phyloP scores from a whole-genome alignment of 768 basidiomycete species.

The Leccinum aurantiacum region DNA sequence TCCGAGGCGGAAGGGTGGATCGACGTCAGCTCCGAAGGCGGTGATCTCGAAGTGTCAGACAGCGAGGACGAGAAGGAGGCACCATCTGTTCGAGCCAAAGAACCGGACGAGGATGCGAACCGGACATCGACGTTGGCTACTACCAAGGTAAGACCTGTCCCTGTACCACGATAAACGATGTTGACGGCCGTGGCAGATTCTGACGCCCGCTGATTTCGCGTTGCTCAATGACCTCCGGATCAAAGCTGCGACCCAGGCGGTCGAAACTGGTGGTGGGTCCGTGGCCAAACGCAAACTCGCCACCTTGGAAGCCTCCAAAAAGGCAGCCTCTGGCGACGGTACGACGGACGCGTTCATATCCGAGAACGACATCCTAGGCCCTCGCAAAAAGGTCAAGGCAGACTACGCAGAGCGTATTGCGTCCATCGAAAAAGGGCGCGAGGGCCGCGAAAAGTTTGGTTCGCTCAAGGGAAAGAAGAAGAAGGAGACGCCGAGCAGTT shows the following conservation, averaged over 20 bases:
- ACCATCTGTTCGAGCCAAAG: conserved; percentile 5
- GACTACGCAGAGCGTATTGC: conserved; percentile 94
- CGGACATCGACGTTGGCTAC: conserved; percentile 71
- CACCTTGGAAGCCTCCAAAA: conserved; percentile 70
- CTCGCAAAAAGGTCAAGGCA: conserved; percentile 89
- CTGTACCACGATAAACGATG: neutral
- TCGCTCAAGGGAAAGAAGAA: conserved; percentile 90
- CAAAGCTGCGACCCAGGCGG: conserved; percentile 69
- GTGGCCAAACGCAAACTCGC: conserved; percentile 89
- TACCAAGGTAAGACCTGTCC: conserved; percentile 56
- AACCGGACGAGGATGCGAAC: conserved; percentile 22
- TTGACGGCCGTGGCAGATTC: conserved; percentile 57
- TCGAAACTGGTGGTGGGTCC: conserved; percentile 67
- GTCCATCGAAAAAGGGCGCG: conserved; percentile 87
- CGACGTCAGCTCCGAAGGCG: conserved; percentile 68
- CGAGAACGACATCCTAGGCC: conserved; percentile 90
- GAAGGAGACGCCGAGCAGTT: conserved; percentile 77
- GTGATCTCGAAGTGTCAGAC: conserved; percentile 75
- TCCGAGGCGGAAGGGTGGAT: conserved; percentile 76
- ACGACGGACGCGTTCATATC: conserved; percentile 63
- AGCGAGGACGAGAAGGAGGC: conserved; percentile 69
- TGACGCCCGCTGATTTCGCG: conserved; percentile 96
- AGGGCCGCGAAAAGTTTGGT: conserved; percentile 92
- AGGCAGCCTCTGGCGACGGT: conserved; percentile 46
- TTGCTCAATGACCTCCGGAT: conserved; percentile 85